Evolutionary conservation across 2,329 filamentous ascomycete species (phyloP).

Genomic region (Myriangium duriaei): DNA sequence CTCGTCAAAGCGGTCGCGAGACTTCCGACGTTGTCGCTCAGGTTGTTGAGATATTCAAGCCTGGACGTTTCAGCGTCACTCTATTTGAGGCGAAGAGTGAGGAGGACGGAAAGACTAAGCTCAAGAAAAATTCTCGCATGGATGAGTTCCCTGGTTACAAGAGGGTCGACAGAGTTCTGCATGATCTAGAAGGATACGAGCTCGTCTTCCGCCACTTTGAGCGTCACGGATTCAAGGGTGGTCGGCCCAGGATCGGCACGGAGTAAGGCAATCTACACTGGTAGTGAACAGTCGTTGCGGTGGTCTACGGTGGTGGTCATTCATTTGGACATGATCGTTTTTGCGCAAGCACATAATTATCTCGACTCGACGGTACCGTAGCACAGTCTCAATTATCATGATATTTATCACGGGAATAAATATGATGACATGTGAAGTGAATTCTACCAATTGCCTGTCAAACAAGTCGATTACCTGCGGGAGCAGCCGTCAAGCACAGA

Average conservation of each 20-base stretch:
- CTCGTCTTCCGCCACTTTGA: conserved; percentile 95
- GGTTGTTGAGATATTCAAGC: conserved; percentile 90
- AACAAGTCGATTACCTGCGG: conserved; percentile 7
- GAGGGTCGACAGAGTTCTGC: conserved; percentile 85
- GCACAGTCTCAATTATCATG: too few relatives aligned
- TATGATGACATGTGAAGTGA: too few relatives aligned
- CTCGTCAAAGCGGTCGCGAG: conserved; percentile 72
- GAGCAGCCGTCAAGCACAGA: conserved; percentile 7
- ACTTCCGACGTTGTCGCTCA: conserved; percentile 87
- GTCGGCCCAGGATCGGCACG: conserved; percentile 50
- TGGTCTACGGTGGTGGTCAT: too few relatives aligned
- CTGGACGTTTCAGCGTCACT: conserved; percentile 93
- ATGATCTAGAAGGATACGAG: conserved; percentile 95
- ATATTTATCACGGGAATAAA: too few relatives aligned
- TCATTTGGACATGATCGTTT: too few relatives aligned
- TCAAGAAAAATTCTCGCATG: conserved; percentile 41
- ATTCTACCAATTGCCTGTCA: conserved; percentile 1
- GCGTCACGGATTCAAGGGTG: conserved; percentile 65
- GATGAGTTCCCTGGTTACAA: conserved; percentile 78
- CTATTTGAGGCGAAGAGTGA: conserved; percentile 77
- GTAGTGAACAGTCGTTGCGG: too few relatives aligned
- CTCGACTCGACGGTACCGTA: too few relatives aligned
- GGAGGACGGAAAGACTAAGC: conserved; percentile 26
- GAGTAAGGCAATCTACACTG: conserved; percentile 1
- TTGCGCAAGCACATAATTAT: too few relatives aligned